phyloP scores from a whole-genome alignment of 352 stramenopile species.

The Pythium folliculosum region DNA sequence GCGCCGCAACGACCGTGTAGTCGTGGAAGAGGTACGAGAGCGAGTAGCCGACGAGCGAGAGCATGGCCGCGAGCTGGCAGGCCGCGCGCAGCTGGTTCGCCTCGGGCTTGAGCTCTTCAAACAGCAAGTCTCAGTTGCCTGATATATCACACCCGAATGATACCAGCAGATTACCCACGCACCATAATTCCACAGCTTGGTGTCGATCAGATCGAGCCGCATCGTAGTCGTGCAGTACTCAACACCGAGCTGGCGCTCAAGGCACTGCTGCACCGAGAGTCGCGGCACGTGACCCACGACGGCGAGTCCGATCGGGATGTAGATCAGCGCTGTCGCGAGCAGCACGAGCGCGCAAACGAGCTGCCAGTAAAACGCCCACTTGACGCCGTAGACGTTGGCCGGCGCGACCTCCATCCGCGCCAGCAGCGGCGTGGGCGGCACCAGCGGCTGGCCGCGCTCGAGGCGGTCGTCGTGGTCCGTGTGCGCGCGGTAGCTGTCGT shows the following conservation, averaged over 20 bases:
- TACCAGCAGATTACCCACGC: neutral
- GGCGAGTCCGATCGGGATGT: conserved; percentile 35
- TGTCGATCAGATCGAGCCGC: conserved; percentile 23
- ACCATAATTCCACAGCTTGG: conserved; percentile 40
- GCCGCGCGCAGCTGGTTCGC: conserved; percentile 55
- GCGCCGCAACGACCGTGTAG: conserved; percentile 21
- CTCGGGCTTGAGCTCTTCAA: conserved; percentile 29
- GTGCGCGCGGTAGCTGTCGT: conserved; percentile 5
- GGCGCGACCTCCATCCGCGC: conserved; percentile 19
- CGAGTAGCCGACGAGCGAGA: conserved; percentile 58
- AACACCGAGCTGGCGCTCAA: conserved; percentile 22
- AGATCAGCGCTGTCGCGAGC: conserved; percentile 29
- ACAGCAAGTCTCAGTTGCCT: neutral
- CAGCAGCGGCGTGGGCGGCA: neutral
- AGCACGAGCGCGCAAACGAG: conserved; percentile 30
- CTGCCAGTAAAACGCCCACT: conserved; percentile 36
- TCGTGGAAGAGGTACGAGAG: conserved; percentile 54
- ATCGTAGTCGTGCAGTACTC: conserved; percentile 33
- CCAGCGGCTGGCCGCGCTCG: conserved; percentile 8
- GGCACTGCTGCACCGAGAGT: conserved; percentile 32
- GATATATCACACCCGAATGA: neutral
- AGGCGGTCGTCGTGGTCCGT: conserved; percentile 11
- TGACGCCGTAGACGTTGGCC: conserved; percentile 24
- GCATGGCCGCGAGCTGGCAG: conserved; percentile 48
- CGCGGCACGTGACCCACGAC: conserved; percentile 27